These are phyloP conservation scores for Orbilia quercus DNA, from an alignment of 2,329 filamentous ascomycete genomes.

Conservation along the genomic window DNA sequence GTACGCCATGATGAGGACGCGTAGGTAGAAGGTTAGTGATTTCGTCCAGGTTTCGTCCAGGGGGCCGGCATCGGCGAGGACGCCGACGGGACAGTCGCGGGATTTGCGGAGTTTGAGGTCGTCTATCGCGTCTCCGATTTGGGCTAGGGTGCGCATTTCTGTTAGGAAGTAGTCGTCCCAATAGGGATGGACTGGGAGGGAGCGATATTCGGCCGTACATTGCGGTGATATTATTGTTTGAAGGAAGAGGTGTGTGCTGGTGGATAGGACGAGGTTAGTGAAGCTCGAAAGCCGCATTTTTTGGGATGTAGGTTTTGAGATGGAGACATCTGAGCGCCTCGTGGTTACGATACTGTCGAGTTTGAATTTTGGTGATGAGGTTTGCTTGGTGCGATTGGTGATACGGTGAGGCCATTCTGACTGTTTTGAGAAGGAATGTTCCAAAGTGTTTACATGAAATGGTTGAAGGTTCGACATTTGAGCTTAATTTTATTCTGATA, in stretches of 20 bases:
- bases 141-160: background rate
- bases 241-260: background rate
- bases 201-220: background rate
- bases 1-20: constrained; percentile 1
- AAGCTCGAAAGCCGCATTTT: background rate
- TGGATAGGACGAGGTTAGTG: background rate
- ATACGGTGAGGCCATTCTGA: background rate
- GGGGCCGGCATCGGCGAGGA: no score
- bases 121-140: constrained; percentile 7
- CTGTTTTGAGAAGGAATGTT: background rate
- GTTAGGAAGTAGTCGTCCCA: constrained; percentile 8
- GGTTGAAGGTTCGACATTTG: background rate
- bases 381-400: no score
- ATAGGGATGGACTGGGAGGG: constrained; percentile 4
- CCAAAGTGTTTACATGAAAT: background rate
- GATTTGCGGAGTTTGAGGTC: constrained; percentile 2
- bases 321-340: background rate
- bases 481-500: background rate
- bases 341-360: background rate
- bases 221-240: background rate
- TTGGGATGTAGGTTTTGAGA: background rate
- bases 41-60: background rate
- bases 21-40: constrained; percentile 18
- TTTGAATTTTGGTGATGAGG: no score
- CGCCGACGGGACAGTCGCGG: constrained; percentile 10